Base-by-base conservation (phyloP, 192 early-diverging fungal genomes). In the Gaertneriomyces semiglobifer region DNA sequence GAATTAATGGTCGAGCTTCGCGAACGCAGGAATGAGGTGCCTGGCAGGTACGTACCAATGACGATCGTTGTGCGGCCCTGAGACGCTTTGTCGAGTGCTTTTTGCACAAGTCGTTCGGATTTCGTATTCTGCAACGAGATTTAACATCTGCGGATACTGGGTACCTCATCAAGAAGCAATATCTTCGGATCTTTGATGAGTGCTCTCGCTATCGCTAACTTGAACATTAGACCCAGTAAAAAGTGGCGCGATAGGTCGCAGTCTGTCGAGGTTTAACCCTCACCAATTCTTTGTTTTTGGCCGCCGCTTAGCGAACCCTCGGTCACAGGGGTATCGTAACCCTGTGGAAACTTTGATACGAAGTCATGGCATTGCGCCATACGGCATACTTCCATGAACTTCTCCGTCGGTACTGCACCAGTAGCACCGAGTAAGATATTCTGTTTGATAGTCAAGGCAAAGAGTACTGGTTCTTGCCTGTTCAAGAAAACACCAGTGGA, bases 201-300 rank as follows among this genome's bases (percentile, higher is more conserved):
- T n/a, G 93, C 92, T 44, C 94, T 85, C 9, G 66, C 40, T 80
- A 98, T 96, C 58, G 93, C 92, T n/a, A n/a, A 91, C n/a, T n/a
- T n/a, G n/a, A n/a, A n/a, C n/a, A 50, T 12, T 12, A 12, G 2
- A 50, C 1, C 1, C 12, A 16, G 18, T 2, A 0, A 50, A n/a
- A 50, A 50, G 48, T 50, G 48, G 2, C 48, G 2, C 18, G 14
- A n/a, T 12, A 12, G 10, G 89, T 88, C 53, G 25, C 1, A n/a
- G 44, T 51, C 58, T 62, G 44, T 39, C 25, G 19, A 9, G 58
- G 25, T 51, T 2, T 2, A 54, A 51, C n/a, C 14, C 3, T 12
- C 3, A 61, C 60, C 45, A 54, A 65, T 61, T 25, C 58, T 43
- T 63, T 64, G 59, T 60, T 69, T 74, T 51, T 53, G 58, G 16